A percentile compares a stretch with the other conserved stretches of the same genome.
These are phyloP conservation scores for Linderina pennispora DNA, from an alignment of 192 early-diverging fungal genomes.

Conservation along the genomic window DNA sequence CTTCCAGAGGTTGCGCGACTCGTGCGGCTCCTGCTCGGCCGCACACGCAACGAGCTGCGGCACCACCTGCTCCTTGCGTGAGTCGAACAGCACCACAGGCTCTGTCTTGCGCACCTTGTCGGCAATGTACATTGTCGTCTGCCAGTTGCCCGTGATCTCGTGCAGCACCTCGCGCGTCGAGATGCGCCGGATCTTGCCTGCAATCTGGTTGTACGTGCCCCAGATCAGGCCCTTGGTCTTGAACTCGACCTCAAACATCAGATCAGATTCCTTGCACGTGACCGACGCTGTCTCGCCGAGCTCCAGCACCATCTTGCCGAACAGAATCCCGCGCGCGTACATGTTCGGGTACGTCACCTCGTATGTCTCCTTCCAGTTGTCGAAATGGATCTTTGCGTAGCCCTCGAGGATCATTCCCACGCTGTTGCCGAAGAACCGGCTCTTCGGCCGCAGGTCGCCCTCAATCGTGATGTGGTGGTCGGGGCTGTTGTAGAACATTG, in stretches of 20 bases:
- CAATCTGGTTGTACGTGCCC: conserved; percentile 73
- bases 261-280: conserved; percentile 64
- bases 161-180: conserved; percentile 70
- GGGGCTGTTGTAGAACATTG: conserved; percentile 77
- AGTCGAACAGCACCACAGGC: conserved; percentile 70
- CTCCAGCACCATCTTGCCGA: conserved; percentile 93
- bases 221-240: conserved; percentile 70
- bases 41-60: conserved; percentile 66
- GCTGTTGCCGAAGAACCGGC: conserved; percentile 84
- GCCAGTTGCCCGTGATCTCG: conserved; percentile 89
- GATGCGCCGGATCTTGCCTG: conserved; percentile 74
- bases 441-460: conserved; percentile 81
- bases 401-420: conserved; percentile 83
- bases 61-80: conserved; percentile 48
- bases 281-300: conserved; percentile 78
- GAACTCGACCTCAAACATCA: conserved; percentile 82
- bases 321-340: conserved; percentile 87
- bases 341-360: conserved; percentile 84
- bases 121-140: conserved; percentile 53
- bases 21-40: conserved; percentile 69
- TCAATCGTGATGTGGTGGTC: conserved; percentile 69
- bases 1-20: conserved; percentile 77
- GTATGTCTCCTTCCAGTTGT: conserved; percentile 58
- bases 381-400: conserved; percentile 51
- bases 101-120: conserved; percentile 20